Percentiles rank a stretch among this genome's conserved stretches.
phyloP scores from a whole-genome alignment of 768 basidiomycete species.

The Paxillus involutus region DNA sequence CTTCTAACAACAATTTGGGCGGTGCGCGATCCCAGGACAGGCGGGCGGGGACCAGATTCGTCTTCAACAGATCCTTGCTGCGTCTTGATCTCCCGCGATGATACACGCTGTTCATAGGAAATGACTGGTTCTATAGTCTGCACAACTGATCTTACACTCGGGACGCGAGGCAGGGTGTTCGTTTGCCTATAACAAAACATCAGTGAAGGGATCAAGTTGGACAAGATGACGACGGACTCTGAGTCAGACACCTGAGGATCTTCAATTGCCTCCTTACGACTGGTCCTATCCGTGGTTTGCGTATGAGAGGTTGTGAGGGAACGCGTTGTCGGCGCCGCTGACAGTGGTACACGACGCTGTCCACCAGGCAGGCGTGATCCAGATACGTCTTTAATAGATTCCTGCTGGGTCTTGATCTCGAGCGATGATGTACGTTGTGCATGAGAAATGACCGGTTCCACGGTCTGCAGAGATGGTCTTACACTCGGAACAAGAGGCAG shows the following conservation, averaged over 20 bases:
- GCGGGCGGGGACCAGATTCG: background rate
- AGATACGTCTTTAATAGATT: background rate
- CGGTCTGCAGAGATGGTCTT: background rate
- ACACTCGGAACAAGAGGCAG: background rate
- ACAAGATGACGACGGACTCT: constrained; percentile 5
- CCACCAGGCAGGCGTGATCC: background rate
- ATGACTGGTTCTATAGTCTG: background rate
- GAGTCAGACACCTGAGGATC: background rate
- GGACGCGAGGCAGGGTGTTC: background rate
- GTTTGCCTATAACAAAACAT: constrained; percentile 4
- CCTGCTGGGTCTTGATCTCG: background rate
- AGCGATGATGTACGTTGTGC: background rate
- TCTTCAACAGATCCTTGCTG: background rate
- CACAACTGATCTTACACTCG: background rate
- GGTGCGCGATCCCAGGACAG: background rate
- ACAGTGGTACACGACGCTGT: background rate
- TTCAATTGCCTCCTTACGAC: background rate
- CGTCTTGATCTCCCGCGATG: background rate
- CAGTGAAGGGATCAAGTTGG: background rate
- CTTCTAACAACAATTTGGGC: background rate
- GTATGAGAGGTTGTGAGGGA: background rate
- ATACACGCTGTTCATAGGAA: background rate
- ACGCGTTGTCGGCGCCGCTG: background rate
- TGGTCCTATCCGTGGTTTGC: background rate
- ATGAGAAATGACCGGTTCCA: background rate